These are phyloP conservation scores for Babjeviella inositovora DNA, from an alignment of 805 yeast species.

Conservation along the genomic window DNA sequence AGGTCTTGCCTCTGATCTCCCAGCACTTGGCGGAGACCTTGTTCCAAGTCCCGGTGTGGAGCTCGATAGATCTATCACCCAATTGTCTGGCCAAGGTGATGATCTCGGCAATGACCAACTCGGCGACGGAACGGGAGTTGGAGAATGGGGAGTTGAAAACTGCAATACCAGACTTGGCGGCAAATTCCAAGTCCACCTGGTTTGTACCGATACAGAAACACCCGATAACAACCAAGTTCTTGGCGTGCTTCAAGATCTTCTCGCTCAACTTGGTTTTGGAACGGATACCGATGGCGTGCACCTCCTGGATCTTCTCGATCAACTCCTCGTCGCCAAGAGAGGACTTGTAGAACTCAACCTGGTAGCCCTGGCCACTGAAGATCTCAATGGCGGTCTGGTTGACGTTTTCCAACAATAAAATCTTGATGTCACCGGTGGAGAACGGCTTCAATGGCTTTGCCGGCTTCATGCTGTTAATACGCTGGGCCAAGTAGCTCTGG, in stretches of 20 bases:
- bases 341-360: constrained; percentile 84
- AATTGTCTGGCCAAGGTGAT: constrained; percentile 90
- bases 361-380: constrained; percentile 84
- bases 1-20: constrained; percentile 98
- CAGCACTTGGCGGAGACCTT: constrained; percentile 90
- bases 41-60: constrained; percentile 97
- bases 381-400: constrained; percentile 84
- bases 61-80: constrained; percentile 90
- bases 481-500: constrained; percentile 43
- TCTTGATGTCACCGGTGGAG: constrained; percentile 88
- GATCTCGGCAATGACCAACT: constrained; percentile 89
- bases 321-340: constrained; percentile 87
- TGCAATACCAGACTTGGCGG: constrained; percentile 86
- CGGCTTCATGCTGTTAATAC: constrained; percentile 26
- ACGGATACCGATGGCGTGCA: constrained; percentile 95
- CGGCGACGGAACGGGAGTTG: constrained; percentile 97
- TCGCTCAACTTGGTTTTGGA: constrained; percentile 86
- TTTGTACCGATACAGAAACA: constrained; percentile 99
- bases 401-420: constrained; percentile 82
- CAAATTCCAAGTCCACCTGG: constrained; percentile 86
- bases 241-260: constrained; percentile 69
- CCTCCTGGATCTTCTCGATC: constrained; percentile 83
- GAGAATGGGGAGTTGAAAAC: constrained; percentile 98
- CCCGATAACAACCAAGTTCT: constrained; percentile 79
- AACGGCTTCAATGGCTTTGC: constrained; percentile 81